phyloP scores from a whole-genome alignment of 2,329 filamentous ascomycete genomes.

The Fusarium haematococcum region DNA sequence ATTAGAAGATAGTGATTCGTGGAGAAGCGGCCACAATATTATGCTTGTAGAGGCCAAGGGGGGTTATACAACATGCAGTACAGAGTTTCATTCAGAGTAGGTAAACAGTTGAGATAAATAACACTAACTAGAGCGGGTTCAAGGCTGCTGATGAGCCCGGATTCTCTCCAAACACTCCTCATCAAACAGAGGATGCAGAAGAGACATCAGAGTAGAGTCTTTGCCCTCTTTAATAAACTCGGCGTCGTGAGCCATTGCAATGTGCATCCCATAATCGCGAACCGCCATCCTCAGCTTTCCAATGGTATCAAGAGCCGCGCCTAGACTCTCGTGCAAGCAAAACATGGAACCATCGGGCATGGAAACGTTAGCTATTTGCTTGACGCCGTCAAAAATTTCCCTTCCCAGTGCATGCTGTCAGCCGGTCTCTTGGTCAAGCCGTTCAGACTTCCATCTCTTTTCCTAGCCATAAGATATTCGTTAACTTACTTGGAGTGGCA shows the following conservation, averaged over 20 bases:
- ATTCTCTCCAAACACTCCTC: slow-evolving; percentile 1
- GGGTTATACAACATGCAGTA: no score
- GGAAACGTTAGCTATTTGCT: not conserved
- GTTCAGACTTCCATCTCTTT: no score
- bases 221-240: slow-evolving; percentile 16
- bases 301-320: slow-evolving; percentile 2
- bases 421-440: no score
- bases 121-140: not conserved
- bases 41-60: no score
- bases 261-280: slow-evolving; percentile 9
- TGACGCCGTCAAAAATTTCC: slow-evolving; percentile 5
- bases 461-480: not conserved
- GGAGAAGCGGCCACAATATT: no score
- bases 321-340: slow-evolving; percentile 11
- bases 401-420: not conserved
- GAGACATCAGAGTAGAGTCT: slow-evolving; percentile 1
- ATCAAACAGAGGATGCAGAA: slow-evolving; percentile 21
- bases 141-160: not conserved
- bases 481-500: slow-evolving; percentile 14
- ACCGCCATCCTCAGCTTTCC: slow-evolving; percentile 5
- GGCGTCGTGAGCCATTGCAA: slow-evolving; percentile 22
- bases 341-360: slow-evolving; percentile 7
- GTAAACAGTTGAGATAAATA: no score
- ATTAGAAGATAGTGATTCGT: no score
- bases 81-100: not conserved